A percentile compares a stretch with the other conserved stretches of the same genome.
These are phyloP conservation scores for Tylopilus orsonianus DNA, from an alignment of 1,284 basidiomycete species.

Conservation along the genomic window DNA sequence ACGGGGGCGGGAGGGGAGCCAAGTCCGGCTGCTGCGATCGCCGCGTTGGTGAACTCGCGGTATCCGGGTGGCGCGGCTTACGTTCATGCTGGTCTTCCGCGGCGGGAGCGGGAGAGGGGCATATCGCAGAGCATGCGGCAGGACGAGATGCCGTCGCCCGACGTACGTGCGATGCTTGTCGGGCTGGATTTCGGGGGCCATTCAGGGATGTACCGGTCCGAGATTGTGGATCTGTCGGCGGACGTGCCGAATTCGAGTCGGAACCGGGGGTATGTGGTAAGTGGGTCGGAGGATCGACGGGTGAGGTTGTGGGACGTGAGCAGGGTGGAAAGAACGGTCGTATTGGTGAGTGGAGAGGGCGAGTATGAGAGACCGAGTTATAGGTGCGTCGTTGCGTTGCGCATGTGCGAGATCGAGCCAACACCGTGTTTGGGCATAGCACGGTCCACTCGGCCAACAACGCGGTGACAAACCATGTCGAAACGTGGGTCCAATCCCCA, in stretches of 20 bases:
- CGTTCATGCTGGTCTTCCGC: constrained; percentile 20
- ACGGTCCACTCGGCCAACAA: constrained; percentile 37
- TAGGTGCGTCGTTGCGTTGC: constrained; percentile 44
- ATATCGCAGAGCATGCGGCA: constrained; percentile 30
- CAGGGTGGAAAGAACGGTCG: constrained; percentile 65
- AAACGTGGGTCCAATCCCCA: constrained; percentile 60
- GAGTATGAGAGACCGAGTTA: constrained; percentile 70
- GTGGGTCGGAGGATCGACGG: constrained; percentile 79
- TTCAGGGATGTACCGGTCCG: constrained; percentile 51
- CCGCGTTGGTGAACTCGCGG: constrained; percentile 48
- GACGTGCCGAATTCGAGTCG: constrained; percentile 41
- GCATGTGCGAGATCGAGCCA: too few relatives aligned
- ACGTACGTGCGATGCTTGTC: constrained; percentile 63
- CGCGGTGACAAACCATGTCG: constrained; percentile 53
- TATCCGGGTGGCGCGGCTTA: constrained; percentile 39
- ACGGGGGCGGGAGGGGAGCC: constrained; percentile 54
- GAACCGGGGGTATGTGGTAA: constrained; percentile 71
- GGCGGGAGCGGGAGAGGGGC: constrained; percentile 24
- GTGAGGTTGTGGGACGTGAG: constrained; percentile 83
- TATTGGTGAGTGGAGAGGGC: constrained; percentile 69
- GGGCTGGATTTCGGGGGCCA: constrained; percentile 76
- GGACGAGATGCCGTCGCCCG: constrained; percentile 49
- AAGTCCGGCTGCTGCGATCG: constrained; percentile 68
- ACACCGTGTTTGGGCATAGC: constrained; percentile 24
- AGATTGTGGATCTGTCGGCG: constrained; percentile 49